Conservation (phyloP, 495 filamentous ascomycete species). For the Annulohypoxylon maeteangense region DNA sequence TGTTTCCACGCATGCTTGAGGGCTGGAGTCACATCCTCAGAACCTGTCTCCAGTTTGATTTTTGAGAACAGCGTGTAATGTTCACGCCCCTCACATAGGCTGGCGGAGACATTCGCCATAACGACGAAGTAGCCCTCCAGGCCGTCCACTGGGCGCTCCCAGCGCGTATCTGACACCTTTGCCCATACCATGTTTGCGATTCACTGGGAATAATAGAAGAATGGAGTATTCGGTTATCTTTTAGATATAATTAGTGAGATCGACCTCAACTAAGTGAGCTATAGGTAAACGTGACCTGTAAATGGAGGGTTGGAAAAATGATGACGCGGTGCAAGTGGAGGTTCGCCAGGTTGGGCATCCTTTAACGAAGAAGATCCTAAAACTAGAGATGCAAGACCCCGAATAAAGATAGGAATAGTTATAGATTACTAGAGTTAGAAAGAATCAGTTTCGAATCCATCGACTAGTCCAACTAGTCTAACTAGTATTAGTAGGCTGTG, state of each 20-base stretch:
- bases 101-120: conserved; percentile 23
- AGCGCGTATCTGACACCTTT: conserved; percentile 41
- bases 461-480: background rate
- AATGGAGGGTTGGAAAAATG: background rate
- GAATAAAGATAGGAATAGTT: background rate
- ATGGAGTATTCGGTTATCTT: background rate
- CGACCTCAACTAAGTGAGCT: background rate
- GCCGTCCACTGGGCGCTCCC: conserved; percentile 42
- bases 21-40: conserved; percentile 20
- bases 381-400: background rate
- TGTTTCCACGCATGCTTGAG: conserved; percentile 45
- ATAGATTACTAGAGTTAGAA: background rate
- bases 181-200: conserved; percentile 31
- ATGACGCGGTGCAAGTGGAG: background rate
- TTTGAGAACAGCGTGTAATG: conserved; percentile 43
- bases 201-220: background rate
- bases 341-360: background rate
- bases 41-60: conserved; percentile 31
- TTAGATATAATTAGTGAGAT: conserved; percentile 7
- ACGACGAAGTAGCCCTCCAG: conserved; percentile 42
- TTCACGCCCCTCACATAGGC: conserved; percentile 37
- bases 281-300: background rate
- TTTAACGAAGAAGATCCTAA: background rate
- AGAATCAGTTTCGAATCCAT: background rate
- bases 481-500: background rate